These are phyloP conservation scores for Theobroma cacao DNA, from an alignment of 345 rosid species.

Conservation along the genomic window DNA sequence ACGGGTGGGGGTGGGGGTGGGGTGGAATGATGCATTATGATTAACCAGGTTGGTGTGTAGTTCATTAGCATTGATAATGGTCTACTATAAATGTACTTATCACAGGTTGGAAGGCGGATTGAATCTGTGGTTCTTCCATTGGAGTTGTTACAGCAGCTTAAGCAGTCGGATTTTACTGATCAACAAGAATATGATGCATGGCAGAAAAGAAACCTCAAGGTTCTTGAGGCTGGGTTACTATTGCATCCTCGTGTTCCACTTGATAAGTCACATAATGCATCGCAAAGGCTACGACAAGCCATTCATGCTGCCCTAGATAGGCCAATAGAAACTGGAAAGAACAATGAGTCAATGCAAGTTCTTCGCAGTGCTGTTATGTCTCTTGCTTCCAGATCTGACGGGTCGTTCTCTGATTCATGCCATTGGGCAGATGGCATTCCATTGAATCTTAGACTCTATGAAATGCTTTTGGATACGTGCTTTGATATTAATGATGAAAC, in stretches of 20 bases:
- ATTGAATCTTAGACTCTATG: conserved; percentile 78
- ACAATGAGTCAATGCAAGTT: conserved; percentile 91
- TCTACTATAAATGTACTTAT: neutral
- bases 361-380: conserved; percentile 82
- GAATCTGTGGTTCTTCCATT: conserved; percentile 87
- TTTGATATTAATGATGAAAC: conserved; percentile 71
- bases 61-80: neutral
- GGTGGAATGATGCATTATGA: neutral
- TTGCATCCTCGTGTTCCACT: conserved; percentile 81
- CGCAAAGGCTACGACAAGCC: conserved; percentile 73
- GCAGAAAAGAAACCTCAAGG: conserved; percentile 77
- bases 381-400: conserved; percentile 86
- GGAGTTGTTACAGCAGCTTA: conserved; percentile 90
- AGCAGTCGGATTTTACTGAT: conserved; percentile 82
- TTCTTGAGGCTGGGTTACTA: conserved; percentile 91
- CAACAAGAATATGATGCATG: conserved; percentile 83
- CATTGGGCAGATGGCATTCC: conserved; percentile 99
- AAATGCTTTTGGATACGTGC: conserved; percentile 81
- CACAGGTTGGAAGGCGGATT: conserved; percentile 83
- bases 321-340: conserved; percentile 86
- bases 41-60: neutral
- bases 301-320: conserved; percentile 69
- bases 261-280: conserved; percentile 54
- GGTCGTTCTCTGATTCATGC: conserved; percentile 69
- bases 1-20: neutral